Conservation (phyloP, 2,329 filamentous ascomycete genomes). For the Fusarium chaquense region DNA sequence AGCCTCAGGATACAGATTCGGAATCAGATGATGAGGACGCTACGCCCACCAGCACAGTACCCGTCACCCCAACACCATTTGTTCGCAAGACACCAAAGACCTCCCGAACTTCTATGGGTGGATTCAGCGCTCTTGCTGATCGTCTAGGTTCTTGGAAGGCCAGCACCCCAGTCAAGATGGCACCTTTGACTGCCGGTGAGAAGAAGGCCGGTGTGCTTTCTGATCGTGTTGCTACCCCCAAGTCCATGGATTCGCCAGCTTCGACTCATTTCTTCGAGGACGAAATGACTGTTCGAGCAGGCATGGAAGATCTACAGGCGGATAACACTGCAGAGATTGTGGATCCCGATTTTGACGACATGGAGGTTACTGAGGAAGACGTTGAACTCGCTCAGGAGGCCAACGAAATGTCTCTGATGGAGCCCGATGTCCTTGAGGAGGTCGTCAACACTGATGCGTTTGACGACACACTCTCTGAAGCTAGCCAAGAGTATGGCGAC, state of each 20-base stretch:
- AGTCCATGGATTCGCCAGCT: constrained; percentile 53
- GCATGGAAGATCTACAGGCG: constrained; percentile 28
- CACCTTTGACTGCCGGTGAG: constrained; percentile 41
- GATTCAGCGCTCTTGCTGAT: constrained; percentile 73
- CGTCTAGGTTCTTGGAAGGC: constrained; percentile 74
- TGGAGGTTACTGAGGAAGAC: constrained; percentile 66
- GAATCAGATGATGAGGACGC: constrained; percentile 67
- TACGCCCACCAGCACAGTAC: constrained; percentile 49
- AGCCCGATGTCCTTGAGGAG: constrained; percentile 56
- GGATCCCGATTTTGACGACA: constrained; percentile 57
- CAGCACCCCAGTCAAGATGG: constrained; percentile 60
- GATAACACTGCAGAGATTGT: constrained; percentile 43
- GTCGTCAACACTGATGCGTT: constrained; percentile 50
- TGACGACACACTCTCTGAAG: constrained; percentile 67
- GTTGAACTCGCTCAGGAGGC: constrained; percentile 69
- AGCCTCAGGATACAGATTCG: constrained; percentile 58
- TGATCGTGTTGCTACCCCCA: constrained; percentile 26
- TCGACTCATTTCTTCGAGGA: constrained; percentile 71
- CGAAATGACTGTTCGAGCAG: constrained; percentile 61
- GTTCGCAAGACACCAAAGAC: constrained; percentile 43
- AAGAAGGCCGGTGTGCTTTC: constrained; percentile 50
- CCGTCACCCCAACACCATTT: constrained; percentile 58
- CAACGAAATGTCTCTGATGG: constrained; percentile 69
- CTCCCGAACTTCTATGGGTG: constrained; percentile 54
- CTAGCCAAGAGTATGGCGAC: constrained; percentile 74